Conservation (phyloP, 202 grass and related monocot genomes). For the Brachypodium distachyon region DNA sequence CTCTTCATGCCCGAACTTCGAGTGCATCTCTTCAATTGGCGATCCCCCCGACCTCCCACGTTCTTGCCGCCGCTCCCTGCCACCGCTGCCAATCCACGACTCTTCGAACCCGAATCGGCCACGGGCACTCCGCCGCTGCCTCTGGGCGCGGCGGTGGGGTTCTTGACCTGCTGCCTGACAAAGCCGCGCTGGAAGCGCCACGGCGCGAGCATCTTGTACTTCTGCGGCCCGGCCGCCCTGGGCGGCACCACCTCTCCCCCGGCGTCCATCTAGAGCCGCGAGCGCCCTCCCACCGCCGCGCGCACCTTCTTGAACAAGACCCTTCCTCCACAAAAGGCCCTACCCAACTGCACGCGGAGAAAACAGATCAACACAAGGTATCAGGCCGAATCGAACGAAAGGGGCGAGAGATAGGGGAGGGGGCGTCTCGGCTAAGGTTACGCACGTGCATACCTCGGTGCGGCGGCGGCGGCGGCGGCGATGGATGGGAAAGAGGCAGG, state of each 20-base stretch:
- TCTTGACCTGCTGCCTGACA: slow-evolving; percentile 27
- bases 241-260: background rate
- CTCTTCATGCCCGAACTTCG: background rate
- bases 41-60: background rate
- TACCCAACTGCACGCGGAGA: background rate
- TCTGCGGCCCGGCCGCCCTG: slow-evolving; percentile 1
- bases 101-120: background rate
- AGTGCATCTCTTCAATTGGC: background rate
- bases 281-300: background rate
- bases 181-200: slow-evolving; percentile 58
- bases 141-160: background rate
- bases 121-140: background rate
- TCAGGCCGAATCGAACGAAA: background rate
- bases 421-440: background rate
- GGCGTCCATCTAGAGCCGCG: slow-evolving; percentile 2
- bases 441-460: slow-evolving; percentile 3
- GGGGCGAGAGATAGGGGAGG: background rate
- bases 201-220: slow-evolving; percentile 30
- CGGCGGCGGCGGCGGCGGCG: background rate
- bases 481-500: background rate
- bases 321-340: background rate
- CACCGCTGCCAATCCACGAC: background rate
- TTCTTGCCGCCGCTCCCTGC: background rate
- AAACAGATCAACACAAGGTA: background rate
- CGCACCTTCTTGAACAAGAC: background rate